Percentiles rank a stretch among this genome's conserved stretches.
phyloP scores from a whole-genome alignment of 2,329 filamentous ascomycete genomes.

The Fusarium nurragi region DNA sequence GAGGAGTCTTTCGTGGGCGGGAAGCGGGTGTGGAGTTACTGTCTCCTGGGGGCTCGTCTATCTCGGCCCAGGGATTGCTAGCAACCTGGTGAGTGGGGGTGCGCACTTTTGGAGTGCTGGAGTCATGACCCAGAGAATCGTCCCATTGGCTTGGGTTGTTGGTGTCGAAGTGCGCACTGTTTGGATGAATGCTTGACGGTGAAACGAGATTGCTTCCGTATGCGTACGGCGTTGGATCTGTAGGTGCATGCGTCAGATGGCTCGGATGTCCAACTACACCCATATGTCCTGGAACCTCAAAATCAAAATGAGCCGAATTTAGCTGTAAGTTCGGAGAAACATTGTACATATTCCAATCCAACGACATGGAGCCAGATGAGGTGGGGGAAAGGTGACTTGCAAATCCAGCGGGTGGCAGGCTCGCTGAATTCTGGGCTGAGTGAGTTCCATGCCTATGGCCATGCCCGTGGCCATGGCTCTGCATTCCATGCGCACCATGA shows the following conservation, averaged over 20 bases:
- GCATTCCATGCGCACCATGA: conserved; percentile 21
- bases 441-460: conserved; percentile 20
- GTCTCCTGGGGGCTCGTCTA: conserved; percentile 29
- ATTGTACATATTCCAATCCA: conserved; percentile 41
- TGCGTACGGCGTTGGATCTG: conserved; percentile 27
- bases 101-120: conserved; percentile 39
- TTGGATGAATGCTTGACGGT: conserved; percentile 40
- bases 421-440: conserved; percentile 25
- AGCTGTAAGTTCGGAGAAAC: conserved; percentile 29
- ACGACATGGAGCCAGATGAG: conserved; percentile 26
- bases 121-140: conserved; percentile 36
- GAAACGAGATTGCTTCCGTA: conserved; percentile 39
- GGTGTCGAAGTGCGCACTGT: conserved; percentile 29
- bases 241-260: conserved; percentile 29
- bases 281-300: conserved; percentile 37
- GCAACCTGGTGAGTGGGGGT: conserved; percentile 36
- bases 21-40: conserved; percentile 10
- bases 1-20: conserved; percentile 33
- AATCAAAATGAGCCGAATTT: conserved; percentile 37
- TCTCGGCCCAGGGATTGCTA: conserved; percentile 42
- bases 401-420: conserved; percentile 22
- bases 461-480: conserved; percentile 17
- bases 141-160: conserved; percentile 34
- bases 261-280: conserved; percentile 28
- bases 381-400: conserved; percentile 26